Conservation (phyloP, 768 basidiomycete genomes). For the Podaxis sp. region DNA sequence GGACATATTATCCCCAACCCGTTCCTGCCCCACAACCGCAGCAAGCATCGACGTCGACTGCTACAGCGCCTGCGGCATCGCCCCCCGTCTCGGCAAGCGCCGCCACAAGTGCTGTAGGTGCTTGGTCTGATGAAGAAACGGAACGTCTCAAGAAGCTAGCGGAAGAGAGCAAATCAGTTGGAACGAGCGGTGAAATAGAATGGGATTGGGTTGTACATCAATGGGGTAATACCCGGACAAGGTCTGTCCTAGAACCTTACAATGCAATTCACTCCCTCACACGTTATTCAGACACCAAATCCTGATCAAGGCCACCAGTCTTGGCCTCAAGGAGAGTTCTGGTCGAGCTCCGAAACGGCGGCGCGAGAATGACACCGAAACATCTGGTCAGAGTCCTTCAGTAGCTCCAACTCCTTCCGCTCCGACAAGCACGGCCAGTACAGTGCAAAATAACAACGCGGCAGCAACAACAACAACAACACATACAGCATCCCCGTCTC, state of each 20-base stretch:
- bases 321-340: constrained; percentile 78
- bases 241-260: constrained; percentile 38
- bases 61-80: constrained; percentile 21
- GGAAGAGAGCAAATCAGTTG: constrained; percentile 58
- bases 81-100: constrained; percentile 23
- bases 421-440: constrained; percentile 24
- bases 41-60: constrained; percentile 13
- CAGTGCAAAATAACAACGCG: constrained; percentile 22
- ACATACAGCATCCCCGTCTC: constrained; percentile 36
- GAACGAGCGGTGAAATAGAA: constrained; percentile 59
- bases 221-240: constrained; percentile 74
- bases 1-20: constrained; percentile 20
- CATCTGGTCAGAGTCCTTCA: constrained; percentile 26
- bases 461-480: constrained; percentile 21
- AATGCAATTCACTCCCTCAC: not conserved
- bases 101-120: constrained; percentile 36
- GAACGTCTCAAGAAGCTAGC: constrained; percentile 67
- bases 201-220: constrained; percentile 79
- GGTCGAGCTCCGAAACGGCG: constrained; percentile 58
- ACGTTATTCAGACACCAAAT: constrained; percentile 66
- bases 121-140: constrained; percentile 80
- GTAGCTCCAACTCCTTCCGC: constrained; percentile 31
- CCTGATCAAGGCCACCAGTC: constrained; percentile 74
- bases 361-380: constrained; percentile 29
- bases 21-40: constrained; percentile 18